Conservation (phyloP, 2,329 filamentous ascomycete species). For the Talaromyces albobiverticillius region DNA sequence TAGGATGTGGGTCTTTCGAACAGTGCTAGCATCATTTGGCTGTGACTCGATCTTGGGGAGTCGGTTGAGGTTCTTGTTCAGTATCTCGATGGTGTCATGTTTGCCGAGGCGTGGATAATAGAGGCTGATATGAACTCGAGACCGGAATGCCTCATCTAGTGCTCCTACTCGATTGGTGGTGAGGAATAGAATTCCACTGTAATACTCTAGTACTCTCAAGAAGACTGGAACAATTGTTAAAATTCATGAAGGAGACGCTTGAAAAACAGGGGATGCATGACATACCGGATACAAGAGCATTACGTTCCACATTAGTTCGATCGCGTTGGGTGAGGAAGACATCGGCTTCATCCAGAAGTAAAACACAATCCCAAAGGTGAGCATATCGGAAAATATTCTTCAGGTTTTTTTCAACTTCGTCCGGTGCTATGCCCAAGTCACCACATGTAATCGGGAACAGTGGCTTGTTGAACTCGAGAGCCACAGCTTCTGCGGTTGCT, state of each 20-base stretch:
- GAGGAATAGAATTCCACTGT: conserved; percentile 48
- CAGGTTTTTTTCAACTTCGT: conserved; percentile 26
- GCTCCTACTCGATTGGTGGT: conserved; percentile 52
- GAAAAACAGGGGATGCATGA: too few species aligned
- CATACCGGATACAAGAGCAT: too few species aligned
- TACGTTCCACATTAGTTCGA: conserved; percentile 38
- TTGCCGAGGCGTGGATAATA: too few species aligned
- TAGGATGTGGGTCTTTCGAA: too few species aligned
- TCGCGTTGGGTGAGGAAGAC: conserved; percentile 41
- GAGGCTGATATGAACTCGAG: conserved; percentile 46
- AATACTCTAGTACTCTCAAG: conserved; percentile 48
- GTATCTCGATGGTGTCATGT: too few species aligned
- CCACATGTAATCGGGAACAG: conserved; percentile 33
- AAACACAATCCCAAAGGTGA: conserved; percentile 33
- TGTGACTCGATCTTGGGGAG: too few species aligned
- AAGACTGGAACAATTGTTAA: conserved; percentile 50
- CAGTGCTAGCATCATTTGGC: too few species aligned
- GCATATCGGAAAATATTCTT: conserved; percentile 25
- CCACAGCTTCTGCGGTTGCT: conserved; percentile 18
- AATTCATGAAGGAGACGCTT: too few species aligned
- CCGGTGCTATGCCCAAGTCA: conserved; percentile 47
- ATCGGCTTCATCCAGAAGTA: conserved; percentile 46
- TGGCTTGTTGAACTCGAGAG: conserved; percentile 17
- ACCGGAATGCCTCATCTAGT: conserved; percentile 52
- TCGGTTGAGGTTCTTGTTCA: too few species aligned